Percentiles rank a stretch among this genome's conserved stretches.
These are phyloP conservation scores for Clavaria fumosa DNA, from an alignment of 768 basidiomycete species.

Conservation along the genomic window DNA sequence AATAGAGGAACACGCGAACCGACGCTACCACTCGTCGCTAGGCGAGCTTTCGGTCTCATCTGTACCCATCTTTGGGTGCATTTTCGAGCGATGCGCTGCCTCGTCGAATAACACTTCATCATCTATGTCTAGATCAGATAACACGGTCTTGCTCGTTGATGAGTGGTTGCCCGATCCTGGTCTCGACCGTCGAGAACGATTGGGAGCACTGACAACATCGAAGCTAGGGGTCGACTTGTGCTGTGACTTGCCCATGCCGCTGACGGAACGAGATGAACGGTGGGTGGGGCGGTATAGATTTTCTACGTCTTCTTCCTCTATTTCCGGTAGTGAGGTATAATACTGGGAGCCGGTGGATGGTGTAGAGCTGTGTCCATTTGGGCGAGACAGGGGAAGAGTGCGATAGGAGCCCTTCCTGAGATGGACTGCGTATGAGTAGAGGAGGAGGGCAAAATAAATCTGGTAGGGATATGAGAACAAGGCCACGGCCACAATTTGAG, in stretches of 20 bases:
- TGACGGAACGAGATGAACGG: constrained; percentile 26
- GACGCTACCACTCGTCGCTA: constrained; percentile 23
- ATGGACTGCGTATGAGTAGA: constrained; percentile 91
- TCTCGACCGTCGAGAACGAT: constrained; percentile 13
- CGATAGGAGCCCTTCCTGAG: constrained; percentile 86
- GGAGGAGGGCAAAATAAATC: constrained; percentile 80
- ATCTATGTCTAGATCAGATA: constrained; percentile 19
- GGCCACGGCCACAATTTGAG: neutral
- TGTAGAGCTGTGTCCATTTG: constrained; percentile 18
- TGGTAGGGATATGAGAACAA: constrained; percentile 18
- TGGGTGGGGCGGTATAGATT: constrained; percentile 57
- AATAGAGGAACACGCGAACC: constrained; percentile 18
- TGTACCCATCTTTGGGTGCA: constrained; percentile 29
- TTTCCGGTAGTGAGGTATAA: constrained; percentile 29
- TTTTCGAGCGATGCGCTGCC: constrained; percentile 31
- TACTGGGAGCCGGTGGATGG: constrained; percentile 25
- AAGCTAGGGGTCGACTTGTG: constrained; percentile 42
- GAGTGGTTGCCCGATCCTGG: neutral
- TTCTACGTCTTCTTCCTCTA: constrained; percentile 49
- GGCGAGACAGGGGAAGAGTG: constrained; percentile 47
- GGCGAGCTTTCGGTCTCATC: too few relatives aligned
- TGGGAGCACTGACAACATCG: constrained; percentile 47
- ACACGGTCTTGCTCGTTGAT: constrained; percentile 1
- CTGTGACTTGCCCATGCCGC: too few relatives aligned
- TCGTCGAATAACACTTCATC: constrained; percentile 53